Evolutionary conservation across 805 yeast species (phyloP), one percentile per base, ranked within the genome.

Genomic region (Wickerhamiella spandovensis): DNA sequence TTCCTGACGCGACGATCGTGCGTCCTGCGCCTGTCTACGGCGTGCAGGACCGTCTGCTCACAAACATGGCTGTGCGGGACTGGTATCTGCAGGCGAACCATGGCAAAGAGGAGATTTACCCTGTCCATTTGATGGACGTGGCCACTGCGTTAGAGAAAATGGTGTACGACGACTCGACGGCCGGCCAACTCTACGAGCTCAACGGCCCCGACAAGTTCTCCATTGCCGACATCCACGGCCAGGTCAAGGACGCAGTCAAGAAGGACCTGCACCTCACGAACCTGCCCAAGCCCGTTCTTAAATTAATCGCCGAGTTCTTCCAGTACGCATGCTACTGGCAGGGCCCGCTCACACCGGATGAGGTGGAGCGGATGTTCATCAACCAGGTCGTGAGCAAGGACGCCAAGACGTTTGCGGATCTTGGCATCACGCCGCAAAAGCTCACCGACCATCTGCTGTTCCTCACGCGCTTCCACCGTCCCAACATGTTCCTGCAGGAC

Each of bases 21-120:
- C 79, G 95, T 66, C 95, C 95, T 6, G 79, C 83, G 22, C 85
- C 84, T 47, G 74, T 84, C 77, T 85, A 69, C 62, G 92, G 92
- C 30, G 72, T 81, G 61, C 83, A 81, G 63, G 88, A 83, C 64
- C 70, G 75, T 53, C 77, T 86, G 62, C 70, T 85, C 59, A 80
- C 78, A 67, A 73, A 73, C 62, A 56, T 76, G 66, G 84, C 77
- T 13, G 52, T 78, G 66, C 64, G 74, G 59, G 72, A 75, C 58
- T 72, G 76, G 59, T 75, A 82, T 67, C 77, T 81, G 70, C 77
- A 84, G 50, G 79, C 84, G 47, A 76, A 83, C 65, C 73, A 75
- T 62, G 75, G 78, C 64, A 74, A 76, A 55, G 82, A 82, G 66
- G 70, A 67, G 54, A 65, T 81, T 44, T 73, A 75, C 58, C 95